These are phyloP conservation scores for Xylaria sp. DNA, from an alignment of 2,329 filamentous ascomycete genomes.

Conservation along the genomic window DNA sequence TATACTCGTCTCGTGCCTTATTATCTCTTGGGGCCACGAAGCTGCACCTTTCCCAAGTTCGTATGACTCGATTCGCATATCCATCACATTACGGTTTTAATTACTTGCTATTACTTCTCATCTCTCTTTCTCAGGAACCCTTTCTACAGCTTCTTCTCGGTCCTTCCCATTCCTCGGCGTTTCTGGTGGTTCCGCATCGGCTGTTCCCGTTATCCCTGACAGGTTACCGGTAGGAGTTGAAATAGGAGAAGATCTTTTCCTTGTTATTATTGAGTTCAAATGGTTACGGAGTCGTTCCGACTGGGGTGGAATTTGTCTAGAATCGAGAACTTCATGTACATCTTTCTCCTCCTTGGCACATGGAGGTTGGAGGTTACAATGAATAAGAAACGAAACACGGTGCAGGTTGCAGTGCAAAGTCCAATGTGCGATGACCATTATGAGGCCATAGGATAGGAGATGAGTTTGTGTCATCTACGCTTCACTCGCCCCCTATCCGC, in stretches of 20 bases:
- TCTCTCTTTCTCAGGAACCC: neutral
- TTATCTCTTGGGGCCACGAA: neutral
- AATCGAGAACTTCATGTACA: too few relatives aligned
- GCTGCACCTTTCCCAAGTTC: neutral
- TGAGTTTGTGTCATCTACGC: too few relatives aligned
- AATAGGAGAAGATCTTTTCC: too few relatives aligned
- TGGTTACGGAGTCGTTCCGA: too few relatives aligned
- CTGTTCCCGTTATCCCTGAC: too few relatives aligned
- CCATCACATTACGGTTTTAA: neutral
- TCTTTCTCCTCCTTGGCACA: neutral
- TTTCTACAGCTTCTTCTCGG: too few relatives aligned
- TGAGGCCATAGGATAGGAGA: neutral
- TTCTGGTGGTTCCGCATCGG: too few relatives aligned
- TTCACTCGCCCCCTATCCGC: too few relatives aligned
- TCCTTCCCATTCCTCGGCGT: too few relatives aligned
- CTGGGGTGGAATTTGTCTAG: too few relatives aligned
- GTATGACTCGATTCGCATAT: neutral
- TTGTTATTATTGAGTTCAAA: too few relatives aligned
- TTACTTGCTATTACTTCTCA: neutral
- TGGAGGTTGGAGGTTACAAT: neutral
- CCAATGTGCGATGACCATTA: neutral
- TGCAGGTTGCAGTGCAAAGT: neutral
- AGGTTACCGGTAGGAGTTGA: too few relatives aligned
- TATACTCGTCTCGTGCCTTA: neutral
- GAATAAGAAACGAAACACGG: neutral